phyloP scores from a whole-genome alignment of 2,329 filamentous ascomycete species.

The Scedosporium minutisporum region DNA sequence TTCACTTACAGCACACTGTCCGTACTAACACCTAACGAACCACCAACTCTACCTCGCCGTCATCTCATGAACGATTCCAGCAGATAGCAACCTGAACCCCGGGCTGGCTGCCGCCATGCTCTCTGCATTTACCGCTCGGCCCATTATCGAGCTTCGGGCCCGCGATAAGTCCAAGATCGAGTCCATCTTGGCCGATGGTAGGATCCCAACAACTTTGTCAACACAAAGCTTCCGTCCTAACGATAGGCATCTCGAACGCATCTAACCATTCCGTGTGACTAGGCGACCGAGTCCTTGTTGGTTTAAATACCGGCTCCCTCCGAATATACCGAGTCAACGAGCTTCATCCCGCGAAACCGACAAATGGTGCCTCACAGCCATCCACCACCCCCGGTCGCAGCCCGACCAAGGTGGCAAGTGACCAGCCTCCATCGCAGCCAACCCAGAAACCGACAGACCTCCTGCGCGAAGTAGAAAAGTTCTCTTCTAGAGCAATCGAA shows the following conservation, averaged over 20 bases:
- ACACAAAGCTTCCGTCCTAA: not conserved
- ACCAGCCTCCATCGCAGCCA: slow-evolving; percentile 17
- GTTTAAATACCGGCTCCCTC: slow-evolving; percentile 78
- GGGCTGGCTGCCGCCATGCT: slow-evolving; percentile 62
- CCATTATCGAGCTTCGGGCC: slow-evolving; percentile 92
- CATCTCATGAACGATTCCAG: slow-evolving; percentile 3
- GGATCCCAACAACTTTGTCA: slow-evolving; percentile 11
- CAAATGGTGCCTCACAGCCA: slow-evolving; percentile 22
- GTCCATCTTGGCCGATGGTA: slow-evolving; percentile 84
- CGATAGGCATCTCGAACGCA: not conserved
- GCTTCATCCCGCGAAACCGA: slow-evolving; percentile 19
- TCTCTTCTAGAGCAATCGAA: slow-evolving; percentile 80
- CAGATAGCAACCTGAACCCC: slow-evolving; percentile 9
- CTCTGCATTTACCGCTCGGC: slow-evolving; percentile 91
- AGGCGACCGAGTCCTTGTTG: slow-evolving; percentile 87
- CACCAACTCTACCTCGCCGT: not conserved
- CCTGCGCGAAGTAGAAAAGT: slow-evolving; percentile 85
- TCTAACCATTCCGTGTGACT: slow-evolving; percentile 8
- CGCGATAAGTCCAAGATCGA: slow-evolving; percentile 97
- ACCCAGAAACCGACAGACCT: slow-evolving; percentile 61
- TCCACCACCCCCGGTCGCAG: slow-evolving; percentile 18
- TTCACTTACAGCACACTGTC: slow-evolving; percentile 2
- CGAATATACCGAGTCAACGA: slow-evolving; percentile 90
- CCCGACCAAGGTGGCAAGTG: slow-evolving; percentile 7
- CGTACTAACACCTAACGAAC: not conserved